These are phyloP conservation scores for Camelina sativa DNA, from an alignment of 345 rosid species.

Conservation along the genomic window DNA sequence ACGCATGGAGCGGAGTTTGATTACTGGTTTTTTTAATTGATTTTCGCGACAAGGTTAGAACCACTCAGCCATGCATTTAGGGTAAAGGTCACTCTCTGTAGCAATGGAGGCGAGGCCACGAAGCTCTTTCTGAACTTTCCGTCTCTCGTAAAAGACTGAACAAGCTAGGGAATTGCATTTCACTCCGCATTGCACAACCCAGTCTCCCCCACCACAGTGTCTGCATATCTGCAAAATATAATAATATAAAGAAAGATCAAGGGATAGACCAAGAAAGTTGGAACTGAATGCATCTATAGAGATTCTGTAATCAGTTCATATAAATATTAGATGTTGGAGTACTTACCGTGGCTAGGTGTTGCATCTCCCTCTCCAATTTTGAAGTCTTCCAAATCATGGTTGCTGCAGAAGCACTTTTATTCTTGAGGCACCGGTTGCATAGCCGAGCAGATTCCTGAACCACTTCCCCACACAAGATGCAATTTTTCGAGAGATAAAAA, in stretches of 20 bases:
- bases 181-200: conserved; percentile 84
- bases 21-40: conserved; percentile 29
- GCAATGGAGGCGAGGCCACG: conserved; percentile 69
- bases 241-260: background rate
- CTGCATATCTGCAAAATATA: conserved; percentile 75
- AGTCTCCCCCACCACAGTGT: conserved; percentile 96
- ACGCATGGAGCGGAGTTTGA: background rate
- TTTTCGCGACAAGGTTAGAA: conserved; percentile 49
- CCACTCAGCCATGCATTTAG: conserved; percentile 88
- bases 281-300: background rate
- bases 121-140: conserved; percentile 89
- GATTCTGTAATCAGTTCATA: conserved; percentile 13
- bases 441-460: conserved; percentile 70
- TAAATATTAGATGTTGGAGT: background rate
- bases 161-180: conserved; percentile 90
- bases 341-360: conserved; percentile 83
- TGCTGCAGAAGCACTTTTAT: conserved; percentile 58
- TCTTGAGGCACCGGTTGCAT: conserved; percentile 66
- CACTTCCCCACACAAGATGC: conserved; percentile 83
- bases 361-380: conserved; percentile 86
- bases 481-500: conserved; percentile 87
- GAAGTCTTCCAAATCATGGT: conserved; percentile 79
- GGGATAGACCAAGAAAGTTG: conserved; percentile 17
- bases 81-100: conserved; percentile 66
- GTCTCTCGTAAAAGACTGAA: conserved; percentile 86